Evolutionary conservation across 129 eudicot species (phyloP), one percentile per base, ranked within the genome.

Genomic region (Artemisia annua): DNA sequence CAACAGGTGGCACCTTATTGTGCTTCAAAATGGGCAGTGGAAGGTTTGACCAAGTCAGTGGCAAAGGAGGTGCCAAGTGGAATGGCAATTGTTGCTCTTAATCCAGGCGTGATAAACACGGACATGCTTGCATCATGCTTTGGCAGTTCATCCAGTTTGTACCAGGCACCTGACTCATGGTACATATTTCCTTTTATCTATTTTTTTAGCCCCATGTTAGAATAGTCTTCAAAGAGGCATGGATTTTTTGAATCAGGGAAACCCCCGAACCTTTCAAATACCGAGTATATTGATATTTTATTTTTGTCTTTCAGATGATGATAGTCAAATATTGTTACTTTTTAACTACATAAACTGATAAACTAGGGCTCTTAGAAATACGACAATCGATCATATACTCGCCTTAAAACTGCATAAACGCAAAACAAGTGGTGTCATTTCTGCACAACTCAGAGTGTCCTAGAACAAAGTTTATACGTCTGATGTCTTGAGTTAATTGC

Each of bases 1-100:
- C 32, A 28, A 53, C 77, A 93, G 98, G 98, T 93, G 46, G 96
- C 98, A 20, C 98, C 98, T 19, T 93, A 93, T 79, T 93, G 97
- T 80, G 98, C 98, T 77, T 93, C 98, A 66, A 93, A 93, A 81
- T 93, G 98, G 98, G 98, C 96, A 61, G 85, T 89, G 28, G 98
- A 93, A 79, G 98, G 98, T 51, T 75, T 93, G 82, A 82, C 85
- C 48, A 87, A 85, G 75, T 78, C 98, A 53, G 98, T 83, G 39
- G 97, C 98, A 35, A 93, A 93, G 82, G 98, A 93, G 91, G 78
- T 93, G 79, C 95, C 97, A 14, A 76, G 85, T 68, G 97, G 97
- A 67, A 68, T 93, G 86, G 96, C 97, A 79, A 75, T 79, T 32
- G 88, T 93, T 81, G 97, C 97, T 17, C 91, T 93, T 15, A 93